A percentile compares a stretch with the other conserved stretches of the same genome.
Conservation (phyloP, 805 yeast species). For the fission yeast (Schizosaccharomyces pombe) region ASM294v3 CU329670.1:2653001-2653500, state of each 20-base stretch:
- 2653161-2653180: conserved; percentile 75
- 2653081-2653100: conserved; percentile 76
- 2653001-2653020: conserved; percentile 66
- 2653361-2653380: conserved; percentile 57
- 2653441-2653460: conserved; percentile 62
- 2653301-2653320: conserved; percentile 81
- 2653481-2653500: conserved; percentile 70
- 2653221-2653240: conserved; percentile 66
- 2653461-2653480: conserved; percentile 74
- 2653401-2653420: conserved; percentile 85
- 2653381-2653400: conserved; percentile 82
- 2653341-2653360: conserved; percentile 55
- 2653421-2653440: conserved; percentile 82
- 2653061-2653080: conserved; percentile 78
- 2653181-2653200: conserved; percentile 55
- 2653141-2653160: conserved; percentile 80
- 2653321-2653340: conserved; percentile 74
- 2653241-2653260: conserved; percentile 82
- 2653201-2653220: conserved; percentile 70
- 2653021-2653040: conserved; percentile 79
- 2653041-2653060: conserved; percentile 90
- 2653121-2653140: conserved; percentile 79
- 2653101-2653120: conserved; percentile 81
- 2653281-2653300: conserved; percentile 78
- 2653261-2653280: conserved; percentile 62